Evolutionary conservation across 176 grass and related monocot species (phyloP).

Genomic region (Oryza brachyantha): DNA sequence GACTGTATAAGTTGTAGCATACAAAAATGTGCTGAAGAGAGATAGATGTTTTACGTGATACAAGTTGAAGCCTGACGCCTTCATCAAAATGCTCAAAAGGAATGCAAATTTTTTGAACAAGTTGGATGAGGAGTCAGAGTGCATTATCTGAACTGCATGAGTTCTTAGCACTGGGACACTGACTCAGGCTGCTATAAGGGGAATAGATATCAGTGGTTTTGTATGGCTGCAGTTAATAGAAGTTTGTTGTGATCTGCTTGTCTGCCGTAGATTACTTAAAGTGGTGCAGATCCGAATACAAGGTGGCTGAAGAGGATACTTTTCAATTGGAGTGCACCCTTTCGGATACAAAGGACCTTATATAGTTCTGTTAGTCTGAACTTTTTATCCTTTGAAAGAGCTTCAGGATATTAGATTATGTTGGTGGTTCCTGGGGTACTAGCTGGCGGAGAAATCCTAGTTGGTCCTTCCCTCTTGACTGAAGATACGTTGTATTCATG

Average conservation of each 20-base stretch:
- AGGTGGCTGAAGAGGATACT: not conserved
- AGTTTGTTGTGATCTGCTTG: constrained; percentile 15
- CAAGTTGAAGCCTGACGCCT: constrained; percentile 5
- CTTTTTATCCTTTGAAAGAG: constrained; percentile 12
- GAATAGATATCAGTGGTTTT: not conserved
- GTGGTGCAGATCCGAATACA: constrained; percentile 21
- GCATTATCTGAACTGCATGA: not conserved
- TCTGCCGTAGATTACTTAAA: constrained; percentile 2
- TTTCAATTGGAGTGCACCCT: not conserved
- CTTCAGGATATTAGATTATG: not conserved
- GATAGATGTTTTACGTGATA: constrained; percentile 10
- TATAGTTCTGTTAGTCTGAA: not conserved
- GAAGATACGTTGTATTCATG: constrained; percentile 19
- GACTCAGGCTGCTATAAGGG: not conserved
- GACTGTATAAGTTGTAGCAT: constrained; percentile 16
- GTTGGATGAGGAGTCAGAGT: not conserved
- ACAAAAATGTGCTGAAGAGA: not conserved
- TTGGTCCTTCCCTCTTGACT: not conserved
- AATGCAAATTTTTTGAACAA: not conserved
- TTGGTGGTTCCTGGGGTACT: constrained; percentile 13
- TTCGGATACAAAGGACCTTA: not conserved
- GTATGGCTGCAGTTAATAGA: not conserved
- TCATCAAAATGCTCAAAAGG: constrained; percentile 2
- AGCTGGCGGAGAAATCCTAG: constrained; percentile 20
- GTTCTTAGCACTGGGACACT: not conserved